Evolutionary conservation across 1,284 basidiomycete species (phyloP).

Genomic region (Ceratobasidium papillatum): DNA sequence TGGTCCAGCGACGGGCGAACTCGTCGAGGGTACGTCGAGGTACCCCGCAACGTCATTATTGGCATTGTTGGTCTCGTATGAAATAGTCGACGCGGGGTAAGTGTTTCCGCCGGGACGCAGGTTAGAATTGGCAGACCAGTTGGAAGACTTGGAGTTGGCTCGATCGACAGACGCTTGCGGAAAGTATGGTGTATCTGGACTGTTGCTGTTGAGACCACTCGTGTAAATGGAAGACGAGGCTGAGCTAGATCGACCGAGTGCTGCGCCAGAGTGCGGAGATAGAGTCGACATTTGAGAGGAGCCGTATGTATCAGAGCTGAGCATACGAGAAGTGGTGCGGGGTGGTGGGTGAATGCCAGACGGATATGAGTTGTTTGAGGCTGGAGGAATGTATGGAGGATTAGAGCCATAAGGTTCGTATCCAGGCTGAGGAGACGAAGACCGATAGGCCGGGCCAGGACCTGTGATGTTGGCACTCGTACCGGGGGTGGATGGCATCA

Average conservation of each 20-base stretch:
- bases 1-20: conserved; percentile 42
- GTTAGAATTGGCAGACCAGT: conserved; percentile 30
- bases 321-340: conserved; percentile 31
- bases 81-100: conserved; percentile 8
- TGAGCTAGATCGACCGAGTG: conserved; percentile 12
- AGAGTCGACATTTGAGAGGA: not conserved
- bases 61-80: not conserved
- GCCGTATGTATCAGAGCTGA: not conserved
- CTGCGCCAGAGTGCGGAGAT: conserved; percentile 7
- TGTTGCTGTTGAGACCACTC: not conserved
- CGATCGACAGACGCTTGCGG: conserved; percentile 4
- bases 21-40: conserved; percentile 19
- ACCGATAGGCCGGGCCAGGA: not conserved
- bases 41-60: conserved; percentile 13
- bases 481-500: conserved; percentile 28
- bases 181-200: conserved; percentile 10
- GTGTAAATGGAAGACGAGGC: conserved; percentile 13
- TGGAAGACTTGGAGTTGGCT: conserved; percentile 28
- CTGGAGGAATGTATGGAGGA: not conserved
- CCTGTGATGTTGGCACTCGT: not conserved
- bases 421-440: conserved; percentile 13
- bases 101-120: not conserved
- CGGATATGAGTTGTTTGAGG: not conserved
- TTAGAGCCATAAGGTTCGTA: conserved; percentile 14
- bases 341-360: conserved; percentile 3